phyloP scores from a whole-genome alignment of 768 basidiomycete genomes.

The Auriscalpium vulgare region DNA sequence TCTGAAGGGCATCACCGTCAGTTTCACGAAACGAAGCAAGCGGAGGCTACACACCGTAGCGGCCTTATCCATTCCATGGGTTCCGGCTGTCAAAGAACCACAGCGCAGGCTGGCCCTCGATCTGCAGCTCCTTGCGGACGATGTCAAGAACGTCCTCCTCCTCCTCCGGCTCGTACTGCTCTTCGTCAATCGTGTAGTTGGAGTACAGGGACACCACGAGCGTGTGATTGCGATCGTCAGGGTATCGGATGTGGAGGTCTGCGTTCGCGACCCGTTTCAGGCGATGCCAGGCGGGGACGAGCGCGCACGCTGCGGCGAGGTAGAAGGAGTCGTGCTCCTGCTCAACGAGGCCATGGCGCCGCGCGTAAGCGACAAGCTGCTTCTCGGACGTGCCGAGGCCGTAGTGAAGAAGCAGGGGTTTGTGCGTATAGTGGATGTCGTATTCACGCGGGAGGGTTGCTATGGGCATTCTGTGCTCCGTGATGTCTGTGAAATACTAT shows the following conservation, averaged over 20 bases:
- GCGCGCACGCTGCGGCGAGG: not conserved
- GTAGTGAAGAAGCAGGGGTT: not conserved
- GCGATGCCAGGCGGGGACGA: not conserved
- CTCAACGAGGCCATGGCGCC: too few species aligned
- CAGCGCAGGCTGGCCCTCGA: too few species aligned
- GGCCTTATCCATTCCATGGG: too few species aligned
- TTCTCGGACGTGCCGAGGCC: not conserved
- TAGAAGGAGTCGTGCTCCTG: too few species aligned
- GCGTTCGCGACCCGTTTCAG: not conserved
- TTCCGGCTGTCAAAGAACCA: too few species aligned
- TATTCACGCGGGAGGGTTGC: not conserved
- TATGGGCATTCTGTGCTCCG: too few species aligned
- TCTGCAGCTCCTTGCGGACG: not conserved
- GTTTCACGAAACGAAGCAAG: too few species aligned
- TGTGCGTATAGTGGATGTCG: not conserved
- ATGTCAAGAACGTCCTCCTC: not conserved
- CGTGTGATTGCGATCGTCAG: not conserved
- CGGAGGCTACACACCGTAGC: too few species aligned
- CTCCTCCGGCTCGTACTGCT: not conserved
- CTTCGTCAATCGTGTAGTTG: not conserved
- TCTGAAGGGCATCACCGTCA: too few species aligned
- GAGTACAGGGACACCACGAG: not conserved
- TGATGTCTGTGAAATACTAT: too few species aligned
- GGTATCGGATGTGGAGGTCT: not conserved
- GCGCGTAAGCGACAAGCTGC: not conserved